phyloP scores from a whole-genome alignment of 179 eudicot genomes.

The Beta corolliflora region DNA sequence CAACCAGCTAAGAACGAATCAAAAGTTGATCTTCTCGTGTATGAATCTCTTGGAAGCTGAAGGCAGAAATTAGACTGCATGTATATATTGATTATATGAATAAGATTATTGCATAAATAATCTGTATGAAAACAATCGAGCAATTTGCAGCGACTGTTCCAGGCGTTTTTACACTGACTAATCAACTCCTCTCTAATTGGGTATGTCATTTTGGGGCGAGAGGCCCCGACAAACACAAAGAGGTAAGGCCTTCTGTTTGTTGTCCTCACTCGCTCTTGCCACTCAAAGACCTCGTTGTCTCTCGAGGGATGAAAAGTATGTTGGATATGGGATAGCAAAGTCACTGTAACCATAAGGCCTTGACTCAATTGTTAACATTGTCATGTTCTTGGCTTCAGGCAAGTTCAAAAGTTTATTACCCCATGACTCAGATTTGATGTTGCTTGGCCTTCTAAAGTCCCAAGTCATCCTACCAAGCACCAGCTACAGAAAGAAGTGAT shows the following conservation, averaged over 20 bases:
- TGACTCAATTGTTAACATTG: slow-evolving; percentile 28
- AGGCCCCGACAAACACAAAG: slow-evolving; percentile 33
- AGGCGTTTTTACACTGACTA: slow-evolving; percentile 23
- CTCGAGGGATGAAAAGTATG: slow-evolving; percentile 35
- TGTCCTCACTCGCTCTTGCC: slow-evolving; percentile 28
- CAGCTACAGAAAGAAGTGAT: slow-evolving; percentile 25
- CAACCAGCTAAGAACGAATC: no score
- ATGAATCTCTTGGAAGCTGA: no score
- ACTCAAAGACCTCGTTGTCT: slow-evolving; percentile 24
- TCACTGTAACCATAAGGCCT: slow-evolving; percentile 27
- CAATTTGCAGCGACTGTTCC: slow-evolving; percentile 4
- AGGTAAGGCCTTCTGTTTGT: neutral
- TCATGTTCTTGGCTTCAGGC: slow-evolving; percentile 29
- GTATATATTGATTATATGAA: neutral
- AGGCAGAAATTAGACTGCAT: no score
- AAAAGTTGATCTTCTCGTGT: no score
- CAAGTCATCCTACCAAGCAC: slow-evolving; percentile 35
- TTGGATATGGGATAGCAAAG: slow-evolving; percentile 33
- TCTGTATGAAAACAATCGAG: slow-evolving; percentile 8
- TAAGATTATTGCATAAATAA: slow-evolving; percentile 8
- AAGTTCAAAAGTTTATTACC: slow-evolving; percentile 27
- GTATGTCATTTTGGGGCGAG: slow-evolving; percentile 16
- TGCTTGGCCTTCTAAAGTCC: slow-evolving; percentile 31
- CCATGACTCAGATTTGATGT: slow-evolving; percentile 11
- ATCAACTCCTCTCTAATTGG: slow-evolving; percentile 34